Conservation (phyloP, 306 rosid species). For the Arachis hypogaea region DNA sequence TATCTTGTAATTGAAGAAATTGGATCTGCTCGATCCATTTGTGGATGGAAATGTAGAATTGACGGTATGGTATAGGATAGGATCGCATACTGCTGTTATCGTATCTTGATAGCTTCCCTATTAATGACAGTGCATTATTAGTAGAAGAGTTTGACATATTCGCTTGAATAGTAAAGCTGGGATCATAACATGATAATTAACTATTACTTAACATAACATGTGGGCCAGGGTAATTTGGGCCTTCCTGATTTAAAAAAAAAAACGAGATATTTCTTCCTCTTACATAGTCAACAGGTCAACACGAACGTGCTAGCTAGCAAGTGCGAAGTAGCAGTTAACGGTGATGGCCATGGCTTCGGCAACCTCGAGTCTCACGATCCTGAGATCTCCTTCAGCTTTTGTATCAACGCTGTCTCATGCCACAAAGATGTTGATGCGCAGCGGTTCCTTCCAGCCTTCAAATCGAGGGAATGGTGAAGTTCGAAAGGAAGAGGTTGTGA, state of each 20-base stretch:
- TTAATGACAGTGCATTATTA: too few relatives aligned
- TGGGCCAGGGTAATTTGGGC: too few relatives aligned
- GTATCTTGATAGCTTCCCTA: neutral
- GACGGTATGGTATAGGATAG: neutral
- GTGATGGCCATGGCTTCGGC: constrained; percentile 44
- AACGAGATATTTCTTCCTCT: too few relatives aligned
- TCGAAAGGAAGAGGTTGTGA: constrained; percentile 58
- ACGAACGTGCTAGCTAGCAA: too few relatives aligned
- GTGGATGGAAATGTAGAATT: constrained; percentile 32
- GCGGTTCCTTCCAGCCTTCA: constrained; percentile 31
- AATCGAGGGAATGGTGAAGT: constrained; percentile 32
- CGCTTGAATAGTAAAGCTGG: too few relatives aligned
- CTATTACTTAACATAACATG: too few relatives aligned
- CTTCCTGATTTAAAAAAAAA: too few relatives aligned
- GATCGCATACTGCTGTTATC: neutral
- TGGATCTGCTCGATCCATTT: constrained; percentile 18
- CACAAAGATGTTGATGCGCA: constrained; percentile 1
- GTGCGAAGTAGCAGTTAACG: too few relatives aligned
- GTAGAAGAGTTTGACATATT: too few relatives aligned
- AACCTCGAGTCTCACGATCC: constrained; percentile 42
- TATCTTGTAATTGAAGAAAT: constrained; percentile 20
- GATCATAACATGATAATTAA: too few relatives aligned
- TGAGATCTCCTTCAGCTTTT: constrained; percentile 15
- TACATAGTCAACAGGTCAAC: too few relatives aligned
- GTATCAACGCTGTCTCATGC: constrained; percentile 22